Conservation (phyloP, 192 early-diverging fungal species). For the Backusella sp. region DNA sequence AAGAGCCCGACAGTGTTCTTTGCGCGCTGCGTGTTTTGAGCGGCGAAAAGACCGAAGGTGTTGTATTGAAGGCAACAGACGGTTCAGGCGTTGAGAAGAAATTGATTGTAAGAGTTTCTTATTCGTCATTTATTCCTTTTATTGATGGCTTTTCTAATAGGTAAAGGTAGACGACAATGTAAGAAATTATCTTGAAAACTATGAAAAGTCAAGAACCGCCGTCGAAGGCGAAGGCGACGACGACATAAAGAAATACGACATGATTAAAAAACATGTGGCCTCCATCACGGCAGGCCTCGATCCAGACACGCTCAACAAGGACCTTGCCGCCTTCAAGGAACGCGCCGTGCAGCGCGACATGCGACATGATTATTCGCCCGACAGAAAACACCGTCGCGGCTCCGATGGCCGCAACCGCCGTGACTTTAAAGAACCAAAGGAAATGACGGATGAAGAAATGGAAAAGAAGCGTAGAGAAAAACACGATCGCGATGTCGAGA, state of each 20-base stretch:
- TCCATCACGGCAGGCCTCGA: constrained; percentile 39
- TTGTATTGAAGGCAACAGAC: constrained; percentile 39
- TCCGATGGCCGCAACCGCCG: constrained; percentile 13
- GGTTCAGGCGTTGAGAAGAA: constrained; percentile 41
- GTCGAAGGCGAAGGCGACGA: constrained; percentile 22
- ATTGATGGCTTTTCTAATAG: not conserved
- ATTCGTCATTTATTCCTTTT: too few species aligned
- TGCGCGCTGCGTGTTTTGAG: constrained; percentile 65
- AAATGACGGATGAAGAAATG: constrained; percentile 24
- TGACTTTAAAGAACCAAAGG: constrained; percentile 37
- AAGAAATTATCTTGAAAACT: constrained; percentile 53
- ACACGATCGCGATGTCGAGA: constrained; percentile 46
- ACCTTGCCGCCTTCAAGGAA: constrained; percentile 63
- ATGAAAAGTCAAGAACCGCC: constrained; percentile 38
- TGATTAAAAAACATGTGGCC: not conserved
- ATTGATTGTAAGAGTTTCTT: constrained; percentile 39
- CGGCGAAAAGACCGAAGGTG: constrained; percentile 45
- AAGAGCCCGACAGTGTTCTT: constrained; percentile 58
- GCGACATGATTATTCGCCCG: constrained; percentile 5
- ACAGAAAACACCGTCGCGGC: not conserved
- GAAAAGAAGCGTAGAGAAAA: constrained; percentile 43
- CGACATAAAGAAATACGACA: not conserved
- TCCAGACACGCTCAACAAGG: constrained; percentile 52
- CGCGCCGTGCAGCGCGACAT: constrained; percentile 55
- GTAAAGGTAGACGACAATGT: constrained; percentile 62